Conservation (phyloP, 2,329 filamentous ascomycete genomes). For the Immersiporthe knoxdaviesiana region DNA sequence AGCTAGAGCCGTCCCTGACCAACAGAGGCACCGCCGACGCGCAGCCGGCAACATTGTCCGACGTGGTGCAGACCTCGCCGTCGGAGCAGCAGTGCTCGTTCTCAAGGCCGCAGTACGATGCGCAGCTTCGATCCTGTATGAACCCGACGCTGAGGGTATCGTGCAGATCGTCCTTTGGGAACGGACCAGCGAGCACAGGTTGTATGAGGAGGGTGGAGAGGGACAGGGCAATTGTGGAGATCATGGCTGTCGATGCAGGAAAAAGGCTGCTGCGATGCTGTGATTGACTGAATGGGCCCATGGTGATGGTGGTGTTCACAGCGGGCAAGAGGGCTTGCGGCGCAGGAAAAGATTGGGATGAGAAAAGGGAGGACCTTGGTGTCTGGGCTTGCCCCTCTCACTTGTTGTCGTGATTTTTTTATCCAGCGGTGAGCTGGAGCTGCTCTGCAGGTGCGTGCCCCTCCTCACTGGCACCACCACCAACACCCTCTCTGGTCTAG, state of each 20-base stretch:
- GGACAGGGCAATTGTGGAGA: constrained; percentile 26
- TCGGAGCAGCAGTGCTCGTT: constrained; percentile 59
- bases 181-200: constrained; percentile 50
- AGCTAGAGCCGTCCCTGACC: constrained; percentile 34
- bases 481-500: background rate
- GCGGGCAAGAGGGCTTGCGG: background rate
- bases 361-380: background rate
- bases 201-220: constrained; percentile 45
- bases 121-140: constrained; percentile 54
- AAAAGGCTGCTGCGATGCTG: constrained; percentile 10
- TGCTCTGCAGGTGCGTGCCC: constrained; percentile 22
- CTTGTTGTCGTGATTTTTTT: background rate
- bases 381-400: constrained; percentile 7
- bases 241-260: constrained; percentile 6
- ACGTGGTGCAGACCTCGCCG: constrained; percentile 56
- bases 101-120: constrained; percentile 56
- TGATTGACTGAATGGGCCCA: constrained; percentile 16
- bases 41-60: constrained; percentile 55
- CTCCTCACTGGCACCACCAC: constrained; percentile 27
- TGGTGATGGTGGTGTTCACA: constrained; percentile 18
- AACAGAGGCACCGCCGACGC: constrained; percentile 37
- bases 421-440: constrained; percentile 12
- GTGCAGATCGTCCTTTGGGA: constrained; percentile 53
- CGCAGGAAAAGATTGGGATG: background rate
- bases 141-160: constrained; percentile 52